These are phyloP conservation scores for Beauveria australis DNA, from an alignment of 2,329 filamentous ascomycete genomes.

Conservation along the genomic window DNA sequence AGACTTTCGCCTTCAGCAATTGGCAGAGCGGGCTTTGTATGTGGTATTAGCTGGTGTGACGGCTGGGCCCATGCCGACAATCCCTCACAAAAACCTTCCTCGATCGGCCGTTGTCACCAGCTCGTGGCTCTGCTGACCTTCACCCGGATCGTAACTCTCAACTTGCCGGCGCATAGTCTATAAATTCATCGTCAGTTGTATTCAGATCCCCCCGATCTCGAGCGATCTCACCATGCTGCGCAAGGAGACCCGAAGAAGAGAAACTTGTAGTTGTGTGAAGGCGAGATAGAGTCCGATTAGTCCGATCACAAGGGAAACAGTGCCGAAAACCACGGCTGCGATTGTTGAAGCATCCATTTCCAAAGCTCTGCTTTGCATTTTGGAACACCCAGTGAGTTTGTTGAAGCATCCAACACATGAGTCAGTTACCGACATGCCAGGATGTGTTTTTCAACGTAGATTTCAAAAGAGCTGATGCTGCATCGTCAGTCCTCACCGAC, in stretches of 20 bases:
- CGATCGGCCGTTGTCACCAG: not conserved
- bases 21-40: not conserved
- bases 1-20: not conserved
- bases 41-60: too few relatives aligned
- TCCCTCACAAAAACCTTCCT: not conserved
- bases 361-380: not conserved
- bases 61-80: not conserved
- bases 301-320: not conserved
- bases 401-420: not conserved
- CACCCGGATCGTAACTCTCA: not conserved
- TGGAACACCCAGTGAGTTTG: not conserved
- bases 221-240: not conserved
- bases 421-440: not conserved
- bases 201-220: not conserved
- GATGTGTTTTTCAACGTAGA: not conserved
- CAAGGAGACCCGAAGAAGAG: not conserved
- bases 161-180: not conserved
- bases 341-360: not conserved
- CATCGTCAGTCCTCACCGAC: not conserved
- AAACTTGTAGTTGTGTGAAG: not conserved
- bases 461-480: not conserved
- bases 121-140: too few relatives aligned
- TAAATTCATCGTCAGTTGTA: not conserved
- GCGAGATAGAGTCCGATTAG: not conserved
- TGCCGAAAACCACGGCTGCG: not conserved